phyloP scores from a whole-genome alignment of 768 basidiomycete species.

The Suillus plorans region DNA sequence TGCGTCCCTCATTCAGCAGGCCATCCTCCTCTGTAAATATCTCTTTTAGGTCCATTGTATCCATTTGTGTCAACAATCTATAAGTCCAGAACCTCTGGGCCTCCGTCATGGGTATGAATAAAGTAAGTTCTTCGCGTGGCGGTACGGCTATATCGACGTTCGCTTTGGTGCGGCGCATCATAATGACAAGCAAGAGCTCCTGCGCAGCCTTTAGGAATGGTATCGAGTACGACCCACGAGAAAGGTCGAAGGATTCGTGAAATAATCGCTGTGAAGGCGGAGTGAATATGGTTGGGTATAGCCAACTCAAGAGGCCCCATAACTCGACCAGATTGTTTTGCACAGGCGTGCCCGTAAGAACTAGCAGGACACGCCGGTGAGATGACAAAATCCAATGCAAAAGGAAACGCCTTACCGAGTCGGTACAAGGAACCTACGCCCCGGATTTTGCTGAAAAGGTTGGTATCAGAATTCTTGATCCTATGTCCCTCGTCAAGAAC shows the following conservation, averaged over 20 bases:
- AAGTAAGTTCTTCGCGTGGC: slow-evolving; percentile 54
- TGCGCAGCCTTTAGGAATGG: slow-evolving; percentile 49
- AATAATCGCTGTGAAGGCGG: slow-evolving; percentile 46
- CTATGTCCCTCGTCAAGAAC: slow-evolving; percentile 70
- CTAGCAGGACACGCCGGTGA: slow-evolving; percentile 25
- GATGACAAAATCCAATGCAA: not conserved
- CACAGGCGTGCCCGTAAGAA: slow-evolving; percentile 73
- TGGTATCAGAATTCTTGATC: slow-evolving; percentile 68
- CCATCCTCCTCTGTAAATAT: slow-evolving; percentile 42
- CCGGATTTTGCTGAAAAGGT: slow-evolving; percentile 51
- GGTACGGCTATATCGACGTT: slow-evolving; percentile 50
- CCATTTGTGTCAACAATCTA: slow-evolving; percentile 51
- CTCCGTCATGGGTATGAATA: slow-evolving; percentile 59
- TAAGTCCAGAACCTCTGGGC: slow-evolving; percentile 64
- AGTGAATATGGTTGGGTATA: slow-evolving; percentile 56
- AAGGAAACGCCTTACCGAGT: slow-evolving; percentile 38
- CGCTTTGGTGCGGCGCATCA: slow-evolving; percentile 63
- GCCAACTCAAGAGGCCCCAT: slow-evolving; percentile 55
- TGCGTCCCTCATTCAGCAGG: slow-evolving; percentile 33
- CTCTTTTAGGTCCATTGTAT: slow-evolving; percentile 45
- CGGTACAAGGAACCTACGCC: slow-evolving; percentile 57
- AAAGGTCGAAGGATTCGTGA: slow-evolving; percentile 53
- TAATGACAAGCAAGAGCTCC: slow-evolving; percentile 48
- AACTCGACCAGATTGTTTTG: slow-evolving; percentile 65
- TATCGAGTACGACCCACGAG: slow-evolving; percentile 49